Base-by-base conservation (phyloP, 192 early-diverging fungal genomes). In the Coemansia furcata region DNA sequence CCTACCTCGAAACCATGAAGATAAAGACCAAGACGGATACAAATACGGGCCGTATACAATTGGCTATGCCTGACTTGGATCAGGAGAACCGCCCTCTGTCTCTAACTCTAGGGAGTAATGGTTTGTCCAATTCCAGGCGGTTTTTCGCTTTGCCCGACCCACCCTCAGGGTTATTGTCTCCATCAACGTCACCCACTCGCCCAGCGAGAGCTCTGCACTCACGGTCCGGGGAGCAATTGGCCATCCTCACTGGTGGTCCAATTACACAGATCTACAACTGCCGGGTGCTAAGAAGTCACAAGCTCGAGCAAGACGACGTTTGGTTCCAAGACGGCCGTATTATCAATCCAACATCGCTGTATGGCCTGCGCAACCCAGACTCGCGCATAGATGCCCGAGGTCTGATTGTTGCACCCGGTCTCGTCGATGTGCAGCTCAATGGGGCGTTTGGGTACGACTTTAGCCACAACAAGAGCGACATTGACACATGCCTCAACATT, bases 371-470 rank as follows among this genome's bases (percentile, higher is more conserved):
- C 33, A 77, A 82, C 49, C 80, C 89, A 10, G 87, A 88, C 62
- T 67, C 68, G 21, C 76, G 88, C 44, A 85, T 92, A 60, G 87
- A 92, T 68, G 88, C 87, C n/a, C 74, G 84, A 5, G 87, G 88
- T 23, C 30, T 85, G 39, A 72, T 92, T 30, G 82, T 90, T 37
- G 87, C 85, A 15, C 89, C 91, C 42, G 91, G 91, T 10, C 89
- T 87, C 35, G 73, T 92, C 30, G 89, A 92, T 66, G 78, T 87
- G 38, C 89, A 92, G 67, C 86, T 92, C 47, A 92, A 92, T 71
- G 91, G 91, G 49, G 87, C 83, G 0, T 92, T 89, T 83, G 91
- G 91, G 19, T 83, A 89, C 49, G 91, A 92, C 63, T 91, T 92
- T 80, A 68, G 66, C 46, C 66, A 62, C 42, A 75, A 84, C 40